Evolutionary conservation across 1,284 basidiomycete genomes (phyloP).

Genomic region (Marasmius sp.): DNA sequence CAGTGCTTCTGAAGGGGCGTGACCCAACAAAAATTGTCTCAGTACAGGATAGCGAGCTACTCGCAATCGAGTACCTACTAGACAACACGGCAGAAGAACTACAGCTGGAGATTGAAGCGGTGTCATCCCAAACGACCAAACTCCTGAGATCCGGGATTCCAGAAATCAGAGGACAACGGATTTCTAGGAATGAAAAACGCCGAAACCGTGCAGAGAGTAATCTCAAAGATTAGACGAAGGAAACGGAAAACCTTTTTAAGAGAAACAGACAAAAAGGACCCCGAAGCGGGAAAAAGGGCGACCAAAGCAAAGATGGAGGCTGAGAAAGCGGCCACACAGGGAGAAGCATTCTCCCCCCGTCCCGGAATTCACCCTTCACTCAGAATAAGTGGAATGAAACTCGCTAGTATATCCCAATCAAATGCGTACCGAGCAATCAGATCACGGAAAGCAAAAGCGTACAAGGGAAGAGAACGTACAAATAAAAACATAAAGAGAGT

Average conservation of each 20-base stretch:
- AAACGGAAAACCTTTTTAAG: too few species aligned
- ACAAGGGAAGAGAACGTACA: background rate
- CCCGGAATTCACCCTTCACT: too few species aligned
- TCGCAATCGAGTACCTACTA: background rate
- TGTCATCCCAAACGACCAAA: background rate
- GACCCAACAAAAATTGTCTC: background rate
- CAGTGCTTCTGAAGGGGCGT: background rate
- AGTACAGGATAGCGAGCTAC: background rate
- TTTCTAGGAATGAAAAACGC: too few species aligned
- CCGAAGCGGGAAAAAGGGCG: too few species aligned
- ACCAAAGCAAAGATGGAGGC: too few species aligned
- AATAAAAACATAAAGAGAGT: conserved; percentile 9
- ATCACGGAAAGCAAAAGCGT: background rate
- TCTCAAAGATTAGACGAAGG: too few species aligned
- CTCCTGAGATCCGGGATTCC: background rate
- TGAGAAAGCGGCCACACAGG: too few species aligned
- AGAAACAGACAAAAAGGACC: too few species aligned
- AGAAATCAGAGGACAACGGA: background rate
- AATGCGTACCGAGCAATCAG: background rate
- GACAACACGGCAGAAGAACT: background rate
- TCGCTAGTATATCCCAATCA: too few species aligned
- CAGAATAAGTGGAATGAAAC: too few species aligned
- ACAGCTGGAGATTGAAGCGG: background rate
- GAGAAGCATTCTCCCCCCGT: too few species aligned
- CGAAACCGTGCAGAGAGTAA: too few species aligned